phyloP scores from a whole-genome alignment of 2,329 filamentous ascomycete genomes.

The Coniella lustricola region DNA sequence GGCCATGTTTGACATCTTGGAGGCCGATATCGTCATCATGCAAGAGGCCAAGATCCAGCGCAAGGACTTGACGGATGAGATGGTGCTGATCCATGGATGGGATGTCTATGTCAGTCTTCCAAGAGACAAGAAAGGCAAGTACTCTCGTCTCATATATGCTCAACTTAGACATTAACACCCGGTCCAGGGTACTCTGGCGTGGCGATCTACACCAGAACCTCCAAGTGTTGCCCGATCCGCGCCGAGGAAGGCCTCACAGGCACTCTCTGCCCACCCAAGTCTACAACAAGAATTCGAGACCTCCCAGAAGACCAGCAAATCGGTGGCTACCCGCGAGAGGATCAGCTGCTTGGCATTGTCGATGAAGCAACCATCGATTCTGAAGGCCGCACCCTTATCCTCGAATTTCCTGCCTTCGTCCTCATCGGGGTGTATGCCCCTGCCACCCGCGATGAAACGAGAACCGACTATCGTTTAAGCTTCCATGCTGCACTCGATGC shows the following conservation, averaged over 20 bases:
- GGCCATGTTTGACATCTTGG: slow-evolving; percentile 91
- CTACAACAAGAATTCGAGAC: slow-evolving; percentile 63
- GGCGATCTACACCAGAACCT: slow-evolving; percentile 87
- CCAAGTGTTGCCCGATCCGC: slow-evolving; percentile 74
- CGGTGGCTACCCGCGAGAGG: slow-evolving; percentile 72
- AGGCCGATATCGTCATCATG: slow-evolving; percentile 88
- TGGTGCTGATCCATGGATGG: slow-evolving; percentile 92
- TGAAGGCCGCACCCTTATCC: slow-evolving; percentile 82
- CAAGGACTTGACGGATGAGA: slow-evolving; percentile 87
- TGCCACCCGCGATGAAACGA: slow-evolving; percentile 75
- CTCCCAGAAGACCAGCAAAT: slow-evolving; percentile 69
- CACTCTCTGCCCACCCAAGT: slow-evolving; percentile 65
- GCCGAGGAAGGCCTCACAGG: slow-evolving; percentile 94
- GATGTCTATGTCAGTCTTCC: slow-evolving; percentile 94
- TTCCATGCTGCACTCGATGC: slow-evolving; percentile 77
- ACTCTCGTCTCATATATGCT: neutral
- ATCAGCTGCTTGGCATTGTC: slow-evolving; percentile 56
- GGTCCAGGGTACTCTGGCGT: slow-evolving; percentile 83
- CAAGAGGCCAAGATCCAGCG: slow-evolving; percentile 95
- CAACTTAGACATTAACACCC: neutral
- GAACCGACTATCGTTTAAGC: slow-evolving; percentile 73
- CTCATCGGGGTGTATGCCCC: slow-evolving; percentile 89
- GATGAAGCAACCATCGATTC: slow-evolving; percentile 74
- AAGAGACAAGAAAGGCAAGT: slow-evolving; percentile 79
- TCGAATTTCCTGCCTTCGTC: slow-evolving; percentile 94